phyloP scores from a whole-genome alignment of 208 protist genomes.

The Tritrichomonas foetus region DNA sequence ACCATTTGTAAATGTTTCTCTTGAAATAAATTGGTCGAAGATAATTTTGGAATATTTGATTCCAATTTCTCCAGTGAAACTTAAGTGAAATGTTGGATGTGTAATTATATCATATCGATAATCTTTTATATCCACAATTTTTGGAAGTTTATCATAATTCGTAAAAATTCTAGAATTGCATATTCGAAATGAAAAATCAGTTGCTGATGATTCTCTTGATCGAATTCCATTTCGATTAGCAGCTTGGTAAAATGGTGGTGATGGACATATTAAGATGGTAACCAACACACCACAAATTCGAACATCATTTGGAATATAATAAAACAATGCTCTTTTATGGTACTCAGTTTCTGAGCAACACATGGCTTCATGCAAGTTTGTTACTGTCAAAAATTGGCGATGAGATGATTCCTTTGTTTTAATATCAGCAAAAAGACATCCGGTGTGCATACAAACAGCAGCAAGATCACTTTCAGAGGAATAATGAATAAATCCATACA shows the following conservation, averaged over 20 bases:
- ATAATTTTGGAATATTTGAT: neutral
- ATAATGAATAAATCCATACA: neutral
- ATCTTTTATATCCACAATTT: neutral
- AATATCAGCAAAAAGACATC: neutral
- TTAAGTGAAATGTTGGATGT: neutral
- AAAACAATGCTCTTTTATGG: neutral
- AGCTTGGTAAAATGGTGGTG: neutral
- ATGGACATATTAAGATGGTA: neutral
- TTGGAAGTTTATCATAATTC: neutral
- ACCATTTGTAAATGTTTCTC: neutral
- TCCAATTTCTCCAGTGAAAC: neutral
- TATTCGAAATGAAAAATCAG: neutral
- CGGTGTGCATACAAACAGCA: neutral
- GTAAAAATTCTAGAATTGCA: neutral
- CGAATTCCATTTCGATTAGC: neutral
- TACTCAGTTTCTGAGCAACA: neutral
- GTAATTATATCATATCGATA: neutral
- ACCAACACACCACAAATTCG: neutral
- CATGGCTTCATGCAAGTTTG: neutral
- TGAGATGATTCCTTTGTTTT: neutral
- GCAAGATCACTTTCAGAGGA: neutral
- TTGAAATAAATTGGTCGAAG: neutral
- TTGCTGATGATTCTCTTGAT: neutral
- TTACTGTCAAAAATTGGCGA: neutral
- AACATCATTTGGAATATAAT: neutral